phyloP scores from a whole-genome alignment of 495 filamentous ascomycete genomes.

The Penicillium manginii region DNA sequence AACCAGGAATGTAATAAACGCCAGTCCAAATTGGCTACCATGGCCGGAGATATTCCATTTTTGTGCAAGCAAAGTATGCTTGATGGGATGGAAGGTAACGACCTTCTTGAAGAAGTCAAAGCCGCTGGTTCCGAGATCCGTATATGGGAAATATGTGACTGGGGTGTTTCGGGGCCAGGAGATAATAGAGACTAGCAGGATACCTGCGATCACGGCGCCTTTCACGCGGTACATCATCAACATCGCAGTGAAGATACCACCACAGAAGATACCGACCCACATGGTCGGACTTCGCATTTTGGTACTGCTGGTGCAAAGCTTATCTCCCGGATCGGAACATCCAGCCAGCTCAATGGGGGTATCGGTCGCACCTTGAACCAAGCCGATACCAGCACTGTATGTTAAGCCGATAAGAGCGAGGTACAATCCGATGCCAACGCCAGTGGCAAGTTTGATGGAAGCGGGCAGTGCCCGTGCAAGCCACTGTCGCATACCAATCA shows the following conservation, averaged over 20 bases:
- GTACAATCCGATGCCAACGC: conserved; percentile 80
- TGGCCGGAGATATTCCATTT: conserved; percentile 67
- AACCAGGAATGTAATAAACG: conserved; percentile 73
- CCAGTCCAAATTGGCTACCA: conserved; percentile 72
- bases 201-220: conserved; percentile 79
- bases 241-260: conserved; percentile 73
- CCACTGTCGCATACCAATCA: conserved; percentile 82
- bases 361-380: conserved; percentile 59
- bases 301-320: conserved; percentile 52
- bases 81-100: conserved; percentile 76
- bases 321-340: conserved; percentile 50
- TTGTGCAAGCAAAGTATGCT: conserved; percentile 64
- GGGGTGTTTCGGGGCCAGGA: conserved; percentile 76
- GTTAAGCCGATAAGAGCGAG: conserved; percentile 79
- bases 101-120: conserved; percentile 88
- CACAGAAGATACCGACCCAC: conserved; percentile 85
- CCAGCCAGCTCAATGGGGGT: conserved; percentile 73
- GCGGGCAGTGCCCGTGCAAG: conserved; percentile 75
- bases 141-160: conserved; percentile 80
- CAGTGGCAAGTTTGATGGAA: conserved; percentile 82
- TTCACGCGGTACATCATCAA: conserved; percentile 84
- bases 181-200: conserved; percentile 79
- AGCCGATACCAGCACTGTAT: conserved; percentile 77
- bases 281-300: conserved; percentile 79
- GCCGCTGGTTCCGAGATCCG: conserved; percentile 58